Base-by-base conservation (phyloP, 1,139 yeast species). In the Blastobotrys ciferrii region DNA sequence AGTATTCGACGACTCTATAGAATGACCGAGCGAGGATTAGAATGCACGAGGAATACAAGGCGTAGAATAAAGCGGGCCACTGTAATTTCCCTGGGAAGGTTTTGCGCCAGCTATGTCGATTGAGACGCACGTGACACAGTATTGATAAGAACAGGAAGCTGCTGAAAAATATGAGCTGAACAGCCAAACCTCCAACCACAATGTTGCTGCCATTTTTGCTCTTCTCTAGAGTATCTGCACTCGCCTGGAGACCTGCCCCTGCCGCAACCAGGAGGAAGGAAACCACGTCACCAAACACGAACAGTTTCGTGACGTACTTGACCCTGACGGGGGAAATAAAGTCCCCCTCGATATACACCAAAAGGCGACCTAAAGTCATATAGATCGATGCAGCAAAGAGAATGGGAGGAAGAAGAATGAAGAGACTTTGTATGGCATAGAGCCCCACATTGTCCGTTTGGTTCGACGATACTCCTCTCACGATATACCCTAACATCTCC, bases 351-450 rank as follows among this genome's bases (percentile, higher is more conserved):
- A 70, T 49, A 13, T 55, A 45, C 25, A 49, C 52, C 15, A 72
- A 56, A 44, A 74, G 50, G 42, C 72, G 62, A 15, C 73, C 74
- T 46, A 74, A 67, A 1, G 64, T 40, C 77, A 74, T 73, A 57
- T 75, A 75, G 40, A 73, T 65, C 0, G 76, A 61, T 1, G 76
- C 78, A 0, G 78, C 73, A 51, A 67, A 65, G 32, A 75, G 59
- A 1, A 74, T 63, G 2, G 79, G 78, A 0, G 78, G 73, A 20
- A 75, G 59, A 42, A 74, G 60, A 23, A 73, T 53, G 20, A 70
- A 56, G 4, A 69, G 57, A 0, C 69, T 49, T 53, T 73, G 76
- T 5, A 65, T 54, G 33, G 70, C 61, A 53, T 66, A 75, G 1
- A 73, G 65, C 1, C 53, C 53, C 15, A 68, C 50, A 1, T 49